Percentiles rank a stretch among this genome's conserved stretches.
phyloP scores from a whole-genome alignment of 2,329 filamentous ascomycete species.

The Monilinia laxa region DNA sequence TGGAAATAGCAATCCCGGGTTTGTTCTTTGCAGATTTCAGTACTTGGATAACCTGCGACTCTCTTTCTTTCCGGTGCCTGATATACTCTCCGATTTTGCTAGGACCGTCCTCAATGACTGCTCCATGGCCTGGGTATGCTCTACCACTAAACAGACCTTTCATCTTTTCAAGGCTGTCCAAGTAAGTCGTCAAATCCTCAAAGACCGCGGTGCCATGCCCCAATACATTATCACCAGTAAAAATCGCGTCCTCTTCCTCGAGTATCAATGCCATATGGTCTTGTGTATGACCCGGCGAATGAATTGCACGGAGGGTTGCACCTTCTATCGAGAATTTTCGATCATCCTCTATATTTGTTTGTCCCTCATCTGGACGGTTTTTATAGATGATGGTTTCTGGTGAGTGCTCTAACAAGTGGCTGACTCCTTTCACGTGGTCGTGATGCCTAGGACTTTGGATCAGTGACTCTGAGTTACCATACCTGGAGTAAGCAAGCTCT shows the following conservation, averaged over 20 bases:
- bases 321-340: constrained; percentile 57
- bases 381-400: constrained; percentile 67
- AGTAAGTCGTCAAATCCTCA: constrained; percentile 69
- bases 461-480: neutral
- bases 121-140: constrained; percentile 87
- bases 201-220: constrained; percentile 86
- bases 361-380: constrained; percentile 54
- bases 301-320: constrained; percentile 64
- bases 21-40: constrained; percentile 48
- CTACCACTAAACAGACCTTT: constrained; percentile 60
- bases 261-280: constrained; percentile 82
- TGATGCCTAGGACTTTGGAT: constrained; percentile 51
- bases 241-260: constrained; percentile 76
- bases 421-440: constrained; percentile 79
- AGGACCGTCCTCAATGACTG: constrained; percentile 70
- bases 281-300: constrained; percentile 71
- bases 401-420: constrained; percentile 63
- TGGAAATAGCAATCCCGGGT: constrained; percentile 31
- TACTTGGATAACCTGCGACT: constrained; percentile 71
- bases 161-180: constrained; percentile 70
- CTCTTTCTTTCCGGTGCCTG: constrained; percentile 72
- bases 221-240: constrained; percentile 86
- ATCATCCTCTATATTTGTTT: constrained; percentile 55
- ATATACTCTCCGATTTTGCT: constrained; percentile 81
- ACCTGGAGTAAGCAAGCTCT: neutral